phyloP scores from a whole-genome alignment of 768 basidiomycete species.

The Trametes cingulata region DNA sequence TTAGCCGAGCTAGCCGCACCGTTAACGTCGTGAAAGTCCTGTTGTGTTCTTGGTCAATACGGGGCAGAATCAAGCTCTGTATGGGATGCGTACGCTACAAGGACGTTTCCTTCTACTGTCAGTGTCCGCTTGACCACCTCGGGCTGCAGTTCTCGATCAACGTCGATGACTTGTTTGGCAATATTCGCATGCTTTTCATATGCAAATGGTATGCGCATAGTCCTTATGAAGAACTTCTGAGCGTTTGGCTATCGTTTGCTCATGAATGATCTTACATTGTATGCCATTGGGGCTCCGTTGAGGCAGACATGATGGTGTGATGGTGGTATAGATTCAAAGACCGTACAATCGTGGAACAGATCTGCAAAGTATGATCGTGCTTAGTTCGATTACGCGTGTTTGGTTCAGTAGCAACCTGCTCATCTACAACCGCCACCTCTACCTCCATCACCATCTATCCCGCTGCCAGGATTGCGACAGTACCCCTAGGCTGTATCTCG shows the following conservation, averaged over 20 bases:
- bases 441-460: too few relatives aligned
- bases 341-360: not conserved
- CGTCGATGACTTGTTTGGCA: constrained; percentile 81
- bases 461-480: too few relatives aligned
- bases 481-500: too few relatives aligned
- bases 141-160: constrained; percentile 83
- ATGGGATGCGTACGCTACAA: constrained; percentile 71
- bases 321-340: constrained; percentile 17
- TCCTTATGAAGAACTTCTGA: constrained; percentile 38
- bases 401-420: too few relatives aligned
- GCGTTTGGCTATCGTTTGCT: not conserved
- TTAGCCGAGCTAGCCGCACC: constrained; percentile 79
- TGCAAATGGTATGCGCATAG: constrained; percentile 76
- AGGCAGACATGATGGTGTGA: constrained; percentile 30
- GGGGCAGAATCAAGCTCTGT: not conserved
- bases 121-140: constrained; percentile 77
- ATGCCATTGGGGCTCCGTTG: constrained; percentile 45
- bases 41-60: not conserved
- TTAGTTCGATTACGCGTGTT: not conserved
- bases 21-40: constrained; percentile 81
- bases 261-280: constrained; percentile 44
- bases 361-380: not conserved
- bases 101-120: constrained; percentile 60
- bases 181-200: constrained; percentile 74
- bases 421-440: too few relatives aligned